A percentile compares a stretch with the other conserved stretches of the same genome.
Evolutionary conservation across 1,284 basidiomycete species (phyloP).

Genomic region (Irpex rosettiformis): DNA sequence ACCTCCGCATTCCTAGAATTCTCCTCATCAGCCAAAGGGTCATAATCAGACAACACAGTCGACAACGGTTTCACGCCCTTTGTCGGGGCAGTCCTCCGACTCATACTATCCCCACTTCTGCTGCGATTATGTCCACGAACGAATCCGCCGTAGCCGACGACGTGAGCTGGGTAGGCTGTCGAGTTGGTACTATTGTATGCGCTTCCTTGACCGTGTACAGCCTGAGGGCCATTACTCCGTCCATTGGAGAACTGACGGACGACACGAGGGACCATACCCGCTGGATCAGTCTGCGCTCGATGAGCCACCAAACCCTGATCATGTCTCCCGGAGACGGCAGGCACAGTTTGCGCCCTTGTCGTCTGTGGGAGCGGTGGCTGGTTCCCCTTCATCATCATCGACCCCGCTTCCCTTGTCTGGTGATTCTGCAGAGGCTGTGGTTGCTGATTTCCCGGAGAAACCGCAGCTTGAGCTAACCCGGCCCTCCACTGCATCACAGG

Average conservation of each 20-base stretch:
- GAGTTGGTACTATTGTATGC: too few relatives aligned
- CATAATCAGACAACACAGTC: conserved; percentile 2
- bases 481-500: neutral
- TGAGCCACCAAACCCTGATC: neutral
- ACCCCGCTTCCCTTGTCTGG: too few relatives aligned
- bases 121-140: neutral
- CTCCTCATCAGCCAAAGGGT: neutral
- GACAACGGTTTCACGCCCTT: neutral
- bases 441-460: too few relatives aligned
- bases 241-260: neutral
- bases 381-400: too few relatives aligned
- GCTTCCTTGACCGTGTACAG: too few relatives aligned
- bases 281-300: neutral
- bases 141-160: neutral
- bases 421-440: too few relatives aligned
- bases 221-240: neutral
- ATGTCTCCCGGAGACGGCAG: neutral
- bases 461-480: neutral
- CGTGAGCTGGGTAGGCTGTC: too few relatives aligned
- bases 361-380: too few relatives aligned
- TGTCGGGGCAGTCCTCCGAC: neutral
- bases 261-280: neutral
- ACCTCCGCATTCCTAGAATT: neutral
- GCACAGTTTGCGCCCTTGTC: neutral
- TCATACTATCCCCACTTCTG: neutral